Evolutionary conservation across 306 rosid genomes (phyloP).

Genomic region (Ammopiptanthus mongolicus): DNA sequence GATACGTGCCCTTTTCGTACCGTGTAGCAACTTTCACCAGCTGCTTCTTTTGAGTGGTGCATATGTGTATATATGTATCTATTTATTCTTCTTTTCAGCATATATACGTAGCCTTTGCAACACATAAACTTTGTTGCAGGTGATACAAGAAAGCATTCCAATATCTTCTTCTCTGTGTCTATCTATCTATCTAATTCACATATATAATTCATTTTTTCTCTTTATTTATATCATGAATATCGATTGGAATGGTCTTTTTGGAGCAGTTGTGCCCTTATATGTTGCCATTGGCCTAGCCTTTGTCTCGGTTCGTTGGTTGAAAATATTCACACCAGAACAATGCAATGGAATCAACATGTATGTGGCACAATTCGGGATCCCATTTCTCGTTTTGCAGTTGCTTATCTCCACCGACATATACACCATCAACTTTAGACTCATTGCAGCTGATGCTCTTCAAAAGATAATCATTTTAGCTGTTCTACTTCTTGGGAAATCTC

Average conservation of each 20-base stretch:
- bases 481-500: not conserved
- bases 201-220: not conserved
- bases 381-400: constrained; percentile 5
- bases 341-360: constrained; percentile 14
- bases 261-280: constrained; percentile 1
- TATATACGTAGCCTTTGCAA: too few relatives aligned
- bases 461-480: not conserved
- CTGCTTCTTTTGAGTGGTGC: too few relatives aligned
- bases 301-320: constrained; percentile 13
- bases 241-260: not conserved
- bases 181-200: not conserved
- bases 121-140: not conserved
- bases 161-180: not conserved
- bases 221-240: not conserved
- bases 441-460: constrained; percentile 20
- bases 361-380: not conserved
- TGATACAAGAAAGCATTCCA: not conserved
- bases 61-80: too few relatives aligned
- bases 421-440: not conserved
- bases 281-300: not conserved
- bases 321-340: constrained; percentile 10
- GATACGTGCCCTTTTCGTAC: too few relatives aligned
- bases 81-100: too few relatives aligned
- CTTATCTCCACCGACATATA: not conserved
- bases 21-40: too few relatives aligned